Base-by-base conservation (phyloP, 164 flowering plant species). In the Santalum album region DNA sequence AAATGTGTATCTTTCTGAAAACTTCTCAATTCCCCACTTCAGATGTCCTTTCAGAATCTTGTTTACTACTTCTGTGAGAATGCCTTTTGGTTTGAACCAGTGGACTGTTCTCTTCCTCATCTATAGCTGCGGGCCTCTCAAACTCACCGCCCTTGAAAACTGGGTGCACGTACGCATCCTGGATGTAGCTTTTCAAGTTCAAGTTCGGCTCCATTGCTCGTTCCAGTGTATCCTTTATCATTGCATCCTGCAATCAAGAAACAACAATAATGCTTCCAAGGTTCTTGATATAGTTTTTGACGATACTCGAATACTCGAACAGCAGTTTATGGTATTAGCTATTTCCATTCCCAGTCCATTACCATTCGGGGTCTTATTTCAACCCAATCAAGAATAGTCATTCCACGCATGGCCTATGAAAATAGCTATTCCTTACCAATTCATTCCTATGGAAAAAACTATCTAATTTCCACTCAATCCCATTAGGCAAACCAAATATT, bases 201-300 rank as follows among this genome's bases (percentile, higher is more conserved):
- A 87, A 65, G 62, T 61, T 76, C 38, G 96, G 96, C 39, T 84
- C 96, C 2, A 78, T 84, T 0, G 88, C 91, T 54, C 75, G 53
- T 53, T 87, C 96, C 27, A 87, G 49, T 57, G 91, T 87, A 49
- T 87, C 96, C 72, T 79, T 87, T 64, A 82, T 75, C 84, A 82
- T 76, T 34, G 96, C 89, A 32, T 87, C 84, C 96, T 87, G 77
- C 52, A 18, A 52, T 2, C 14, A 29, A 4, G 42, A 38, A 38
- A 38, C 17, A 38, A 9, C 16, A 38, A 11, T 3, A 38, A 16
- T 11, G 3, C 14, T 32, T 32, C 36, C 36, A 32, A 32, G n/a
- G n/a, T n/a, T n/a, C n/a, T n/a, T n/a, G n/a, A n/a, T n/a, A n/a
- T n/a, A n/a, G n/a, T n/a, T n/a, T n/a, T n/a, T n/a, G n/a, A n/a